phyloP scores from a whole-genome alignment of 345 rosid genomes.

The Melastoma malabathricum region DNA sequence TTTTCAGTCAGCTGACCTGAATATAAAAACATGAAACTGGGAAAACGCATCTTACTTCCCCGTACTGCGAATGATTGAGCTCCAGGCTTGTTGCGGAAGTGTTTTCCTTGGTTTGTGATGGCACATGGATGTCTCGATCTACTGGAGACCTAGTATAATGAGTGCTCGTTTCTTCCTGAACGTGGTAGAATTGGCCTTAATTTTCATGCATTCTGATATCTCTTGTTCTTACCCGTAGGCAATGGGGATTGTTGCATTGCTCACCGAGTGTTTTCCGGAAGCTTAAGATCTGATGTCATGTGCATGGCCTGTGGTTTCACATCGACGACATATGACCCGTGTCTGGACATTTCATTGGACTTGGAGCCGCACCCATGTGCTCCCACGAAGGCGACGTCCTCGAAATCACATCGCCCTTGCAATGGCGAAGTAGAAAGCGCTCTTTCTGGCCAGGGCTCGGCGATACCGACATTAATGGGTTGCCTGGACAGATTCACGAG shows the following conservation, averaged over 20 bases:
- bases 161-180: too few relatives aligned
- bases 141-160: too few relatives aligned
- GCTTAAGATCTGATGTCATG: conserved; percentile 75
- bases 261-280: conserved; percentile 87
- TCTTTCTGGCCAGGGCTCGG: conserved; percentile 13
- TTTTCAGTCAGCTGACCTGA: too few relatives aligned
- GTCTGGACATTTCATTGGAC: conserved; percentile 79
- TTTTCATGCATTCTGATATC: conserved; percentile 21
- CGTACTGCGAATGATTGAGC: too few relatives aligned
- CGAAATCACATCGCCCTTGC: conserved; percentile 25
- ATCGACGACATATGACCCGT: conserved; percentile 86
- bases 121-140: too few relatives aligned
- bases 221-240: conserved; percentile 40
- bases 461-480: conserved; percentile 61
- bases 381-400: conserved; percentile 16
- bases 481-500: conserved; percentile 76
- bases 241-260: conserved; percentile 81
- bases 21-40: too few relatives aligned
- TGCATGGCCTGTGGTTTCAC: conserved; percentile 80
- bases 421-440: conserved; percentile 32
- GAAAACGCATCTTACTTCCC: too few relatives aligned
- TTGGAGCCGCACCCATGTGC: conserved; percentile 34
- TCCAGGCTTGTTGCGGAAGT: too few relatives aligned
- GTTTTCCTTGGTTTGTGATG: too few relatives aligned
- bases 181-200: too few relatives aligned